phyloP scores from a whole-genome alignment of 116 monocot species.

The Zostera marina region DNA sequence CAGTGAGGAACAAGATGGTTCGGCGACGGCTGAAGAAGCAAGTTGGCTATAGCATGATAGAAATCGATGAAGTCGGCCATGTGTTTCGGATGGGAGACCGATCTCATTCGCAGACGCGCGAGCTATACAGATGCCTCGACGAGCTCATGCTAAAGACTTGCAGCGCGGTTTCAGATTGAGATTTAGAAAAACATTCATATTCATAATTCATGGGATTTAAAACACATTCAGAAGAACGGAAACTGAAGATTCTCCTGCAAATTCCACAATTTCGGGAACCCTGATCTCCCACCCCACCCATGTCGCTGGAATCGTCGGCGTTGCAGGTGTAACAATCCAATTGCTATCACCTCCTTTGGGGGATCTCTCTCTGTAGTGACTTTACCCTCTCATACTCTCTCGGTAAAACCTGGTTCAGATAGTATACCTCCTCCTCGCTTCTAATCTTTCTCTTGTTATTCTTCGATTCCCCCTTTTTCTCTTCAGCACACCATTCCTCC shows the following conservation, averaged over 20 bases:
- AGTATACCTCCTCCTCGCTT: slow-evolving; percentile 4
- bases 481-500: background rate
- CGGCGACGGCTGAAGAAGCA: slow-evolving; percentile 35
- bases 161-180: too few relatives aligned
- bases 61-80: slow-evolving; percentile 19
- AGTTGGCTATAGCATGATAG: slow-evolving; percentile 51
- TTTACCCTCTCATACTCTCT: slow-evolving; percentile 10
- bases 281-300: too few relatives aligned
- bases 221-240: too few relatives aligned
- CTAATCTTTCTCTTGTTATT: background rate
- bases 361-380: too few relatives aligned
- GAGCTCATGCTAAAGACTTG: too few relatives aligned
- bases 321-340: too few relatives aligned
- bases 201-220: too few relatives aligned
- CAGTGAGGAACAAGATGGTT: slow-evolving; percentile 33
- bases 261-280: too few relatives aligned
- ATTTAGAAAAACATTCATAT: background rate
- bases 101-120: slow-evolving; percentile 20
- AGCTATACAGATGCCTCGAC: slow-evolving; percentile 34
- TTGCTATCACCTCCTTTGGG: too few relatives aligned
- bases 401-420: slow-evolving; percentile 5
- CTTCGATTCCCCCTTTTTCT: background rate
- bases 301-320: too few relatives aligned
- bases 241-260: too few relatives aligned
- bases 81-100: slow-evolving; percentile 56